Conservation (phyloP, 1,284 basidiomycete species). For the Cryptococcus amylolentus region DNA sequence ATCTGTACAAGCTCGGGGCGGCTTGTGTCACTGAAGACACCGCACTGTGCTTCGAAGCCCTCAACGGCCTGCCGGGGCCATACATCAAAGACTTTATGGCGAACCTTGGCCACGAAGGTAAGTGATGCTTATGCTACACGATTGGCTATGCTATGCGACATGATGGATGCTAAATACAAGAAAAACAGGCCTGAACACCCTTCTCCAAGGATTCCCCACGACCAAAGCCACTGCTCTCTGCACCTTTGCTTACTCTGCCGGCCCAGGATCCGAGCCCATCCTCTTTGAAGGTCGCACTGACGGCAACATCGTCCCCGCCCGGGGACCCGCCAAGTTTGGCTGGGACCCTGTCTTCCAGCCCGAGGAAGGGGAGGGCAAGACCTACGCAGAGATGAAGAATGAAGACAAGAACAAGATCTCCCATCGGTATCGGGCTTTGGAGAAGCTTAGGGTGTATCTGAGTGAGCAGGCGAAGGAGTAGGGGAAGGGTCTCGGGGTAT, state of each 20-base stretch:
- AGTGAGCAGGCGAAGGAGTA: constrained; percentile 18
- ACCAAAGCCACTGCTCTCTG: constrained; percentile 84
- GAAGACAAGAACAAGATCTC: constrained; percentile 85
- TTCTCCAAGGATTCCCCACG: constrained; percentile 78
- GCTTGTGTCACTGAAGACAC: constrained; percentile 98
- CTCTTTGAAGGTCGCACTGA: constrained; percentile 91
- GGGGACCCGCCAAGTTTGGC: constrained; percentile 74
- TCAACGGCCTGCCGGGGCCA: constrained; percentile 87
- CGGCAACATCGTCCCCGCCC: constrained; percentile 78
- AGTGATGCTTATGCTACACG: constrained; percentile 13
- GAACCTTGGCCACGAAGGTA: constrained; percentile 72
- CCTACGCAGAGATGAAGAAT: constrained; percentile 87
- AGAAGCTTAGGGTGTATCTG: constrained; percentile 71
- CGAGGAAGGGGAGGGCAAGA: constrained; percentile 49
- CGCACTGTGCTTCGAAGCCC: constrained; percentile 82
- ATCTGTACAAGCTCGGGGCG: constrained; percentile 59
- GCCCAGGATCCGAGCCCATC: constrained; percentile 68
- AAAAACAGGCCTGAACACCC: constrained; percentile 68
- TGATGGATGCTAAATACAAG: background rate
- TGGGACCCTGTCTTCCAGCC: constrained; percentile 94
- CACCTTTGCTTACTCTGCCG: constrained; percentile 90
- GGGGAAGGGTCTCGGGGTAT: background rate
- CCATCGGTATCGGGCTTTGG: constrained; percentile 83
- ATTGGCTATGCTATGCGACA: background rate
- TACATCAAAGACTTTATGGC: constrained; percentile 93